These are phyloP conservation scores for Alternaria ventricosa DNA, from an alignment of 2,329 filamentous ascomycete species.

Conservation along the genomic window DNA sequence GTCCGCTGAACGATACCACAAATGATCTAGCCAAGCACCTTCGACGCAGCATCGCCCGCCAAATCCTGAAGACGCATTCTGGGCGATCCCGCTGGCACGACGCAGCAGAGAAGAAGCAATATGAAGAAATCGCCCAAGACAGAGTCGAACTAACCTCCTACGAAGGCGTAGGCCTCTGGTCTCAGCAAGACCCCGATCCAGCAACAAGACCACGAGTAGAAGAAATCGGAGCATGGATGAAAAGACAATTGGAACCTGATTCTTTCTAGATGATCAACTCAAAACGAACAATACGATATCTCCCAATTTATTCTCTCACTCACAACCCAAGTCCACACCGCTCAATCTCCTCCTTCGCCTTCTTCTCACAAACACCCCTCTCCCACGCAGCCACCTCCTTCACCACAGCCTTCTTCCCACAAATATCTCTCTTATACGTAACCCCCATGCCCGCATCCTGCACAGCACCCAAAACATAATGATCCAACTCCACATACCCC, in stretches of 20 bases:
- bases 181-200: conserved; percentile 10
- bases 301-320: neutral
- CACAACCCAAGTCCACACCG: neutral
- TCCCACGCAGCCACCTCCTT: neutral
- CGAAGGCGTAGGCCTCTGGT: conserved; percentile 37
- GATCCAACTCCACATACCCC: neutral
- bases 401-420: neutral
- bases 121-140: conserved; percentile 33
- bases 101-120: conserved; percentile 34
- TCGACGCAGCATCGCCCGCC: conserved; percentile 48
- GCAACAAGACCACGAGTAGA: conserved; percentile 21
- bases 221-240: conserved; percentile 38
- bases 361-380: neutral
- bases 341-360: neutral
- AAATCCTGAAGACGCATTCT: conserved; percentile 31
- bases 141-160: conserved; percentile 23
- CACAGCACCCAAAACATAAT: neutral
- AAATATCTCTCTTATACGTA: neutral
- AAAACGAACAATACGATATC: neutral
- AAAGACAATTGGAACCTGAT: conserved; percentile 19
- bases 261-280: neutral
- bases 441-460: neutral
- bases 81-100: conserved; percentile 34
- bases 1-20: conserved; percentile 50
- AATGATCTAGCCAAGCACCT: conserved; percentile 51